Evolutionary conservation across 2,329 filamentous ascomycete genomes (phyloP), one percentile per base, ranked within the genome.

Genomic region (Juglanconis sp.): DNA sequence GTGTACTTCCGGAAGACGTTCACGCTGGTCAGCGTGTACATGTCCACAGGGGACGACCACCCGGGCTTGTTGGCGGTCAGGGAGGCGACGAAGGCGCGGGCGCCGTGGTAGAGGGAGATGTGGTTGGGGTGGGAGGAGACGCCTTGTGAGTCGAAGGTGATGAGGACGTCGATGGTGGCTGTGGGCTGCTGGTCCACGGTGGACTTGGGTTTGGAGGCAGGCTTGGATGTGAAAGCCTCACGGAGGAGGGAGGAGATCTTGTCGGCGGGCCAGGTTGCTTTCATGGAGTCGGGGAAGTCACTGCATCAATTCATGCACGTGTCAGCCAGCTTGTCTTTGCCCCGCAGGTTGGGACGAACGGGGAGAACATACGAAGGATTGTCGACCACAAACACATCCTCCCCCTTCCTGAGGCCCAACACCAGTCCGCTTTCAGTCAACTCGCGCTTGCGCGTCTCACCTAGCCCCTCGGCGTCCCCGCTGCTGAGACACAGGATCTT

Each of bases 51-150:
- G 67, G 83, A 86, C 1, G 85, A 77, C 81, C 85, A 90, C 1
- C 86, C 89, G 4, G 83, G 73, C 66, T 85, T 81, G 58, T 83
- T 82, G 53, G 82, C 81, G 73, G 88, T 85, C 54, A 96, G 81
- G 7, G 79, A 74, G 55, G 81, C 77, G 57, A 96, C 73, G 72
- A 96, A 98, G 53, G 83, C 75, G 50, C 85, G 83, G 6, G 92
- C 91, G 60, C 94, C 95, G 72, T 90, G 83, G 77, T 92, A 92
- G 8, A 98, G 84, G 5, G 92, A 92, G 64, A 90, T 89, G 77
- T 99, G 95, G 79, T 99, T 99, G 30, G 92, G 92, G 75, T 99
- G 95, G 48, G 85, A 85, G 61, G 92, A 96, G 53, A 99, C 82
- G 61, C 95, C 95, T 53, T 76, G 65, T n/a, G 75, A 71, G 77